Evolutionary conservation across 495 filamentous ascomycete genomes (phyloP).

Genomic region (Lasiosphaeria hispida): DNA sequence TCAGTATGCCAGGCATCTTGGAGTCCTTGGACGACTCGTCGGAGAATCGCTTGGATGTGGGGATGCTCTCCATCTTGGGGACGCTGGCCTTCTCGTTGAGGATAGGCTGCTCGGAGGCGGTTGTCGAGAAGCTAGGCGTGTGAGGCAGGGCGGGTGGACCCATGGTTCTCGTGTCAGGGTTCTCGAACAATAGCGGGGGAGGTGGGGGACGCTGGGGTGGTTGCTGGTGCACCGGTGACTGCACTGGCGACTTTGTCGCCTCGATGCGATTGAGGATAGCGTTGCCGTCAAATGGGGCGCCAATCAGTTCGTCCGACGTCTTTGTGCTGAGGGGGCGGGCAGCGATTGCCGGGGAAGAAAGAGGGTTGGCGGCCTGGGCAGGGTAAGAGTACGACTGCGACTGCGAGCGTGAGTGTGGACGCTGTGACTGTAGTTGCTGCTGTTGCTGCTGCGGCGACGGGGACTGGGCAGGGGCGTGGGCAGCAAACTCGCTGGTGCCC

Average conservation of each 20-base stretch:
- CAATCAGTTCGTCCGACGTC: slow-evolving; percentile 68
- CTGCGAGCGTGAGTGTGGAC: not conserved
- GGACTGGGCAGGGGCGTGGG: slow-evolving; percentile 11
- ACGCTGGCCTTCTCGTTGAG: slow-evolving; percentile 49
- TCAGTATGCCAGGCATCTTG: slow-evolving; percentile 54
- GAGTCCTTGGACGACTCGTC: slow-evolving; percentile 68
- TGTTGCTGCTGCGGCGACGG: slow-evolving; percentile 3
- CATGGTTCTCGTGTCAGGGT: slow-evolving; percentile 54
- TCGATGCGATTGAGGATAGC: slow-evolving; percentile 70
- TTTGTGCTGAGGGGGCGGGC: slow-evolving; percentile 56
- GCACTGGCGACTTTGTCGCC: slow-evolving; percentile 49
- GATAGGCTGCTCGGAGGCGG: slow-evolving; percentile 43
- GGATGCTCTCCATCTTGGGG: slow-evolving; percentile 56
- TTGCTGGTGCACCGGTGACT: slow-evolving; percentile 26
- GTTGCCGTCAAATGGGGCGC: slow-evolving; percentile 65
- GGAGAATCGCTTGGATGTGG: slow-evolving; percentile 74
- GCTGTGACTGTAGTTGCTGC: not conserved
- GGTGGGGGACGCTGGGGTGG: slow-evolving; percentile 35
- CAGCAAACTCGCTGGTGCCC: slow-evolving; percentile 31
- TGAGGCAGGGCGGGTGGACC: slow-evolving; percentile 61
- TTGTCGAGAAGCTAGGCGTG: slow-evolving; percentile 71
- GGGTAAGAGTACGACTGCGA: not conserved
- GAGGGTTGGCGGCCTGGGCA: slow-evolving; percentile 8
- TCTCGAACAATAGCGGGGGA: slow-evolving; percentile 55
- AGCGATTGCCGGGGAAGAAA: slow-evolving; percentile 25